Percentiles rank a stretch among this genome's conserved stretches.
These are phyloP conservation scores for Phytophthora tubulina DNA, from an alignment of 352 stramenopile species.

Conservation along the genomic window DNA sequence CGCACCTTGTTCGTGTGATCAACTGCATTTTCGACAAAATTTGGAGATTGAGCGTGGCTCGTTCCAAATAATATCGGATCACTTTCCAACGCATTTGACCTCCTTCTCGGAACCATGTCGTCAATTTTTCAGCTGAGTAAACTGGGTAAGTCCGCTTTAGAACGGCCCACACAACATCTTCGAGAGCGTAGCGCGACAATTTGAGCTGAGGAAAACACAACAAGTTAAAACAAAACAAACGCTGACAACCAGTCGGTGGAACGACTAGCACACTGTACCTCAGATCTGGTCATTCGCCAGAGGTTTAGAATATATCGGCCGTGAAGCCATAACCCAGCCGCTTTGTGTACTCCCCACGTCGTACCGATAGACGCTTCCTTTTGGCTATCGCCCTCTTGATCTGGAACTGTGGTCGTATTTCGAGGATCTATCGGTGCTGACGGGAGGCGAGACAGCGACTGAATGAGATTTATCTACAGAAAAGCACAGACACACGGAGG, in stretches of 20 bases:
- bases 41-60: conserved; percentile 68
- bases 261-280: conserved; percentile 48
- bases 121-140: conserved; percentile 66
- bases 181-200: conserved; percentile 80
- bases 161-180: conserved; percentile 79
- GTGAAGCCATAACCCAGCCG: conserved; percentile 90
- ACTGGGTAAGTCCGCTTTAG: conserved; percentile 72
- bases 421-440: conserved; percentile 60
- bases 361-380: conserved; percentile 73
- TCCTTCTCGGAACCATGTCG: conserved; percentile 62
- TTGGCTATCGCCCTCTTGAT: conserved; percentile 38
- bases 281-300: conserved; percentile 90
- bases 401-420: conserved; percentile 45
- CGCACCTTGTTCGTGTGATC: conserved; percentile 80
- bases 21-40: conserved; percentile 89
- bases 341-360: conserved; percentile 81
- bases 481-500: conserved; percentile 28
- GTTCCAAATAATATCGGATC: conserved; percentile 60
- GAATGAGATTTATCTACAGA: conserved; percentile 73
- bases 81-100: conserved; percentile 60
- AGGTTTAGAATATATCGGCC: conserved; percentile 93
- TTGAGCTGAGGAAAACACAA: conserved; percentile 70
- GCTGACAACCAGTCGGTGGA: background rate
- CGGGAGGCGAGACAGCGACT: conserved; percentile 72
- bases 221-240: background rate